Evolutionary conservation across 2,329 filamentous ascomycete species (phyloP).

Genomic region (Sporothrix dimorphospora): DNA sequence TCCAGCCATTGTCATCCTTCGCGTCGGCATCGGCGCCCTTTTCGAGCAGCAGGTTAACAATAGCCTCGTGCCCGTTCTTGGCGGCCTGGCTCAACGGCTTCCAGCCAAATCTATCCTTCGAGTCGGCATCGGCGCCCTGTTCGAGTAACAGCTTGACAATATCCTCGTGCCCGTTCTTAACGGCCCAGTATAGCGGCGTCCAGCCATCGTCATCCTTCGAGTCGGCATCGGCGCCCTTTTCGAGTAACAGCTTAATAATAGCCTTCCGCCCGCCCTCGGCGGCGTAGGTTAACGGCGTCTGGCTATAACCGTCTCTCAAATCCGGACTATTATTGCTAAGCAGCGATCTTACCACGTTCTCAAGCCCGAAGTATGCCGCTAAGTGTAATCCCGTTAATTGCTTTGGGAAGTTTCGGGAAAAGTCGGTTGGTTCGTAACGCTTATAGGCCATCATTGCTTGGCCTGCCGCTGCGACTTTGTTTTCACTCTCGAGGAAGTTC

Average conservation of each 20-base stretch:
- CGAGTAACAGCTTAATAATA: not conserved
- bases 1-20: not conserved
- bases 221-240: not conserved
- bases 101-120: not conserved
- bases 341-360: not conserved
- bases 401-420: not conserved
- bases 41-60: not conserved
- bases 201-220: not conserved
- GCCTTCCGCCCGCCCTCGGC: not conserved
- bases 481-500: not conserved
- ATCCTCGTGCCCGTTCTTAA: not conserved
- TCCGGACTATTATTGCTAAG: not conserved
- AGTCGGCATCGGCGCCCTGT: not conserved
- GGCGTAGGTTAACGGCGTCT: not conserved
- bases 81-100: not conserved
- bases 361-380: slow-evolving; percentile 3
- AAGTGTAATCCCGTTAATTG: not conserved
- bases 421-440: not conserved
- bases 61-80: not conserved
- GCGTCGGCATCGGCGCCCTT: not conserved
- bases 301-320: not conserved
- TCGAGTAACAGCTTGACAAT: not conserved
- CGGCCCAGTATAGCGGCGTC: not conserved
- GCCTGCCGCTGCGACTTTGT: not conserved
- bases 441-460: not conserved